Percentiles rank a stretch among this genome's conserved stretches.
phyloP scores from a whole-genome alignment of 805 yeast genomes.

The Yarrowia bubula region DNA sequence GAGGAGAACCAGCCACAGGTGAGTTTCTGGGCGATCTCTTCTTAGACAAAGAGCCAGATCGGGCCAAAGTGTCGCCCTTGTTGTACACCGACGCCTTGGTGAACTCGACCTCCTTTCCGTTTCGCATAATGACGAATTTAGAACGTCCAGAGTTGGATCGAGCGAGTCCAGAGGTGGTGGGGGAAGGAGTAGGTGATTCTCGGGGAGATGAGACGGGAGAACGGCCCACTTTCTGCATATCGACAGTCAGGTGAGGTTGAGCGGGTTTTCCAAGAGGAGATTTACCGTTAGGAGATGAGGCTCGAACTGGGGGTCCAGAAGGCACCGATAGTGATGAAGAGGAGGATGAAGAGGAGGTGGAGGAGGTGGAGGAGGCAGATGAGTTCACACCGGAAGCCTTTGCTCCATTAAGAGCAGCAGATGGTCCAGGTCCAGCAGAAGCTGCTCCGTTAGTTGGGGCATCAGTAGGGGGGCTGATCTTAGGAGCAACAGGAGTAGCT shows the following conservation, averaged over 20 bases:
- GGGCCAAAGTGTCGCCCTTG: conserved; percentile 9
- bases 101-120: conserved; percentile 21
- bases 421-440: too few relatives aligned
- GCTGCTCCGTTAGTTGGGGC: neutral
- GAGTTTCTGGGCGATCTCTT: neutral
- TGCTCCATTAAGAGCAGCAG: neutral
- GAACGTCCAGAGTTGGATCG: neutral
- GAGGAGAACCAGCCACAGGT: neutral
- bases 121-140: conserved; percentile 11
- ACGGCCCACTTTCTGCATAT: neutral
- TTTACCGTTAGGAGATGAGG: neutral
- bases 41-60: neutral
- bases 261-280: neutral
- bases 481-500: neutral
- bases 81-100: conserved; percentile 20
- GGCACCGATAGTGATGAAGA: neutral
- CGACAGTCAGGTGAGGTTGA: neutral
- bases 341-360: neutral
- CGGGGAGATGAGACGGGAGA: neutral
- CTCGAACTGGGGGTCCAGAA: neutral
- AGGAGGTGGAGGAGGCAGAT: neutral
- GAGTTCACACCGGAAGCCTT: neutral
- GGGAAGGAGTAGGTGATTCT: neutral
- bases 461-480: neutral
- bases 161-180: neutral